These are phyloP conservation scores for Lathyrus tuberosus DNA, from an alignment of 306 rosid species.

Conservation along the genomic window DNA sequence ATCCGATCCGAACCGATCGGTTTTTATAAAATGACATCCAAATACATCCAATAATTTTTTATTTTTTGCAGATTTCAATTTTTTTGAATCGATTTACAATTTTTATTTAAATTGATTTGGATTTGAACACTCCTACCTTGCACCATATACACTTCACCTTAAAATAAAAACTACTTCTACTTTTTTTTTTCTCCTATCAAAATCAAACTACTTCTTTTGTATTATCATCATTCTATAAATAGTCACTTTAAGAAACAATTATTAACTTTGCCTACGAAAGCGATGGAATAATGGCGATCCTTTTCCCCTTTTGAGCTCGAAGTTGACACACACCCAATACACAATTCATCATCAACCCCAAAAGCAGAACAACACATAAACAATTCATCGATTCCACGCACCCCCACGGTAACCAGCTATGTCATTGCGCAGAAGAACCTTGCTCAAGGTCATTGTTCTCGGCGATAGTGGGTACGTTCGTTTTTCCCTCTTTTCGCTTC, in stretches of 20 bases:
- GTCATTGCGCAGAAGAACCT: constrained; percentile 87
- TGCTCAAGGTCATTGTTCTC: constrained; percentile 98
- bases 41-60: too few species aligned
- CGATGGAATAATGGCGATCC: constrained; percentile 55
- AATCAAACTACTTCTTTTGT: too few species aligned
- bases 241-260: neutral
- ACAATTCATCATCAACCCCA: neutral
- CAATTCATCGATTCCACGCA: constrained; percentile 2
- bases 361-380: neutral
- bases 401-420: constrained; percentile 50
- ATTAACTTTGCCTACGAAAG: constrained; percentile 12
- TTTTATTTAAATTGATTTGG: too few species aligned
- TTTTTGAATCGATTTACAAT: too few species aligned
- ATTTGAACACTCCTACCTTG: too few species aligned
- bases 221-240: neutral
- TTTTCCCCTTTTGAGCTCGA: constrained; percentile 34
- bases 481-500: constrained; percentile 35
- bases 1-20: too few species aligned
- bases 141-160: too few species aligned
- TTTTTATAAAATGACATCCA: too few species aligned
- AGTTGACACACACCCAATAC: constrained; percentile 23
- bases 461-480: constrained; percentile 89
- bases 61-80: too few species aligned
- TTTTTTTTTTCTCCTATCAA: too few species aligned
- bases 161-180: too few species aligned